Evolutionary conservation across 2,329 filamentous ascomycete genomes (phyloP), one percentile per base, ranked within the genome.

Genomic region (Metarhizium humberi): DNA sequence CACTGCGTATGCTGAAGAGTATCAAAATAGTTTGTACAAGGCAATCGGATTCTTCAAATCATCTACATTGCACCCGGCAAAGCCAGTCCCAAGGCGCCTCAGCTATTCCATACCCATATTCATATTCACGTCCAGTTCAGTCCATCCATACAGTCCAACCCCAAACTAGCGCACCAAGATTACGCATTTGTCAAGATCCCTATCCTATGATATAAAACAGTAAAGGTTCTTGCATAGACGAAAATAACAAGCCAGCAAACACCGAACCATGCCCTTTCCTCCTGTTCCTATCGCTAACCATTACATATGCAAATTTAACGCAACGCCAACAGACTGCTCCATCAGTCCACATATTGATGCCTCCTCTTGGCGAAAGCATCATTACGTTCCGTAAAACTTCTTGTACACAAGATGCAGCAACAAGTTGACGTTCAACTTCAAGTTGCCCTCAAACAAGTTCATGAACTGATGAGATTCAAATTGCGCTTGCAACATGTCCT

Each of bases 381-480:
- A 14, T 51, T 29, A 82, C 57, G 84, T 86, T 58, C 84, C 77
- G 69, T 99, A 99, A 72, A 99, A 99, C 79, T 99, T 99, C 82
- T 95, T 95, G 78, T 97, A 97, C 63, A 99, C 82, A 71, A 97
- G 78, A 79, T 99, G 94, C 77, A 99, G 78, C 74, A 99, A 84
- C 67, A 99, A 72, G 75, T 99, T 99, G 66, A 99, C 94, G 71
- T 97, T 97, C 66, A 99, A 81, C 72, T 88, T 86, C 67, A 96
- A 78, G 60, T 80, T 82, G 54, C 86, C 86, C 69, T 95, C 90
- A 66, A 99, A 99, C 58, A 97, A 78, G 66, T 90, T 91, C 83
- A 97, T 92, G 70, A 95, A 96, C 73, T 96, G 91, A 64, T 91
- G 89, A 62, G 94, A 91, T 72, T 97, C 94, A 69, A 96, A 99